Evolutionary conservation across 805 yeast genomes (phyloP), one percentile per base, ranked within the genome.

Genomic region (Pichia eremophila): DNA sequence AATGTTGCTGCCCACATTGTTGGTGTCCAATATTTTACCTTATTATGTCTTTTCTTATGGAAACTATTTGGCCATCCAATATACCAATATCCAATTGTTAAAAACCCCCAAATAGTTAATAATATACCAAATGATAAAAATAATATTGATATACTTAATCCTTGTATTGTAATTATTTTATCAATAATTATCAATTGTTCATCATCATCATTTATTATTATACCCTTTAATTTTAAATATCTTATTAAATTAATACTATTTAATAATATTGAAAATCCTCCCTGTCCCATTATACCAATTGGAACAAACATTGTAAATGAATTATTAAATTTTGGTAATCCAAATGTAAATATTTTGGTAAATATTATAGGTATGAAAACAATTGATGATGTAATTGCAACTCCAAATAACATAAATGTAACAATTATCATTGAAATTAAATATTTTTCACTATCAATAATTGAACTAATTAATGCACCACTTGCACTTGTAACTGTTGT

Each of bases 1-100:
- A 89, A 89, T 53, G 96, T 85, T 70, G 85, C 76, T 17, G 89
- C 80, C 96, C 96, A 85, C 78, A 79, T 79, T 1, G 77, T 73
- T 52, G 71, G 70, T 29, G 70, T 67, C 66, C 78, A 81, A 32
- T 28, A 29, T 22, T 2, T 19, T 27, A 8, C 15, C 2, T 8
- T 7, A 22, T 34, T 14, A 17, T 39, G 17, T 19, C 2, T 9
- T 7, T 43, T 34, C 1, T 35, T 39, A 4, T 35, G 19, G 2
- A 15, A 11, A 29, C 49, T 37, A 6, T 46, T 27, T 19, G 54
- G 52, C 50, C 49, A 49, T 34, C 54, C 54, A 36, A 52, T 44
- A 39, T 49, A 49, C 51, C 52, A 52, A 39, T 52, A 52, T 11
- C 35, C 8, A 7, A 52, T 48, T 14, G 48, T 40, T 11, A 52